Conservation (phyloP, 441 rosid species). For the Aleurites moluccanus region DNA sequence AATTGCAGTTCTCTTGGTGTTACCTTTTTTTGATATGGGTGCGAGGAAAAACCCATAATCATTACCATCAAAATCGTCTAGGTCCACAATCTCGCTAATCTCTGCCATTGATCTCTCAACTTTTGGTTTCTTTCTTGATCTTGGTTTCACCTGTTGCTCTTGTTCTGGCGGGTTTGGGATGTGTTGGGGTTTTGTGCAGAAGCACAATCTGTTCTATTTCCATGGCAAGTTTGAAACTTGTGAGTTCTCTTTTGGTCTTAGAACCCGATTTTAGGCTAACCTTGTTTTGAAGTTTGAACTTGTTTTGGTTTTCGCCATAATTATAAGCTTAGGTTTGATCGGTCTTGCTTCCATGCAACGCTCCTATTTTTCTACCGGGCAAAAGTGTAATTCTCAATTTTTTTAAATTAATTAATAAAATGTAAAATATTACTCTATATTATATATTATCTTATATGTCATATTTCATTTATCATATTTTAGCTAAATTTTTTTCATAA, state of each 20-base stretch:
- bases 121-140: conserved; percentile 7
- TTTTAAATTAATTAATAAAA: no score
- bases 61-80: conserved; percentile 10
- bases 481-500: no score
- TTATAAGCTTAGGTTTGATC: no score
- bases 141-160: background rate
- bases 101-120: background rate
- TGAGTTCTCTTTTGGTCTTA: background rate
- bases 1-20: conserved; percentile 6
- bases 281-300: background rate
- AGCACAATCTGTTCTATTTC: background rate
- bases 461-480: no score
- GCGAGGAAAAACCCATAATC: conserved; percentile 6
- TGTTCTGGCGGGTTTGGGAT: background rate
- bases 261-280: background rate
- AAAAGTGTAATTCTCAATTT: no score
- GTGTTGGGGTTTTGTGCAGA: background rate
- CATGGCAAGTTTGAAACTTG: background rate
- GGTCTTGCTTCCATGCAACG: no score
- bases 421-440: no score
- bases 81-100: conserved; percentile 8
- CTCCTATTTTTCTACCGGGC: no score
- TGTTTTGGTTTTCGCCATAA: no score
- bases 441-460: no score
- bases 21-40: conserved; percentile 14